phyloP scores from a whole-genome alignment of 164 flowering plant species.

The Nymphaea thermarum region DNA sequence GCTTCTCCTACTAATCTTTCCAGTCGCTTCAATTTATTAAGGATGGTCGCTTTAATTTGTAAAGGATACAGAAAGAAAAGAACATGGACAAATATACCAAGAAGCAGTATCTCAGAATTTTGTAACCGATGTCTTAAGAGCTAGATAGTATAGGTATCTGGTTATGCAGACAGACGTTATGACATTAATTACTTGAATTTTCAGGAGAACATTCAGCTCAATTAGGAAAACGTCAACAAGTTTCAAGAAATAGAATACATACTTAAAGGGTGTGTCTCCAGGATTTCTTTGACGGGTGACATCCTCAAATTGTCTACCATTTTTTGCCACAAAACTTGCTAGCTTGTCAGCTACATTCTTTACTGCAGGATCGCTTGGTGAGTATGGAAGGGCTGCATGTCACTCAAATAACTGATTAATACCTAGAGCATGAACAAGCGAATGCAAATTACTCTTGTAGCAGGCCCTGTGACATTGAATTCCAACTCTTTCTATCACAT shows the following conservation, averaged over 20 bases:
- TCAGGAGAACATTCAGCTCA: too few species aligned
- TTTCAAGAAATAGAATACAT: conserved; percentile 12
- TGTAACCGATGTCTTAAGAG: too few species aligned
- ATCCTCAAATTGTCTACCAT: conserved; percentile 93
- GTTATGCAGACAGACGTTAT: too few species aligned
- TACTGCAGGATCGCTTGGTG: conserved; percentile 87
- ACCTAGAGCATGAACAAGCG: conserved; percentile 91
- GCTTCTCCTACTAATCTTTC: too few species aligned
- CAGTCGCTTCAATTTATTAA: too few species aligned
- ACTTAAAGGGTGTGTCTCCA: conserved; percentile 96
- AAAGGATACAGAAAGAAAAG: too few species aligned
- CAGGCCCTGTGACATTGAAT: conserved; percentile 61
- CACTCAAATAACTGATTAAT: conserved; percentile 99
- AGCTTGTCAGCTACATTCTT: conserved; percentile 94
- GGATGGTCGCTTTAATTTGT: too few species aligned
- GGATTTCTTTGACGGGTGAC: conserved; percentile 86
- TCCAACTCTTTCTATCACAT: conserved; percentile 70
- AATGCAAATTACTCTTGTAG: conserved; percentile 90
- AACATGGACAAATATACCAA: too few species aligned
- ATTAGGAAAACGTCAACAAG: too few species aligned
- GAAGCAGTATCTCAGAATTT: too few species aligned
- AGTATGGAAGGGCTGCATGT: conserved; percentile 80
- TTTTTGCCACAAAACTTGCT: conserved; percentile 96
- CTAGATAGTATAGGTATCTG: too few species aligned
- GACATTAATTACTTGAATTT: too few species aligned